A percentile compares a stretch with the other conserved stretches of the same genome.
phyloP scores from a whole-genome alignment of 441 rosid species.

The Corymbia calophylla region DNA sequence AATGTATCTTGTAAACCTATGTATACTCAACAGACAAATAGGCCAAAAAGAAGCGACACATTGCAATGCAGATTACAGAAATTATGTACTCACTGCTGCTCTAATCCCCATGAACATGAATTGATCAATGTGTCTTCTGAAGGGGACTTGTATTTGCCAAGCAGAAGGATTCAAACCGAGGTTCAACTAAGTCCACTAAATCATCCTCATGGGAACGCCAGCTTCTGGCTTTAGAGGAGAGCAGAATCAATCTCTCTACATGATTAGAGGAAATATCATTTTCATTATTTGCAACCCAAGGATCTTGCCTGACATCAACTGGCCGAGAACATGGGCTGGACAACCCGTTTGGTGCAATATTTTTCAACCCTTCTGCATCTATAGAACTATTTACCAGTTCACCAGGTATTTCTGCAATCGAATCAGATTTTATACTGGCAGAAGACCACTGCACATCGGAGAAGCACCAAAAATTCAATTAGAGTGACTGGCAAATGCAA shows the following conservation, averaged over 20 bases:
- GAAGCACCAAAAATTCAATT: background rate
- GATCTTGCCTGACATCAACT: constrained; percentile 1
- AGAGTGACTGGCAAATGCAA: background rate
- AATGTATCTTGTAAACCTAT: background rate
- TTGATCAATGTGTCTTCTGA: constrained; percentile 9
- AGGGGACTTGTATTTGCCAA: constrained; percentile 36
- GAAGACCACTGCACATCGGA: constrained; percentile 31
- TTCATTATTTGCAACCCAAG: background rate
- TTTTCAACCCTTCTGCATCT: constrained; percentile 16
- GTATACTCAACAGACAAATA: background rate
- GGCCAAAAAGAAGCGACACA: background rate
- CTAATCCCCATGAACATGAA: background rate
- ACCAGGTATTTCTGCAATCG: constrained; percentile 3
- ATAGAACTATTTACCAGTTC: constrained; percentile 12
- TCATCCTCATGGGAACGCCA: constrained; percentile 51
- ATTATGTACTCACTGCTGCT: background rate
- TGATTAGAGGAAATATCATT: constrained; percentile 18
- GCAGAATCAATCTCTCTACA: constrained; percentile 30
- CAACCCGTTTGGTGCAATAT: background rate
- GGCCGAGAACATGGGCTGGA: constrained; percentile 12
- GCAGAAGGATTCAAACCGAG: constrained; percentile 77
- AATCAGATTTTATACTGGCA: constrained; percentile 11
- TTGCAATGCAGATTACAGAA: background rate
- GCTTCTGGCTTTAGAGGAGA: constrained; percentile 48
- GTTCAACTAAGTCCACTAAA: constrained; percentile 79